Evolutionary conservation across 495 filamentous ascomycete genomes (phyloP), one percentile per base, ranked within the genome.

Genomic region (Thermochaetoides thermophila): DNA sequence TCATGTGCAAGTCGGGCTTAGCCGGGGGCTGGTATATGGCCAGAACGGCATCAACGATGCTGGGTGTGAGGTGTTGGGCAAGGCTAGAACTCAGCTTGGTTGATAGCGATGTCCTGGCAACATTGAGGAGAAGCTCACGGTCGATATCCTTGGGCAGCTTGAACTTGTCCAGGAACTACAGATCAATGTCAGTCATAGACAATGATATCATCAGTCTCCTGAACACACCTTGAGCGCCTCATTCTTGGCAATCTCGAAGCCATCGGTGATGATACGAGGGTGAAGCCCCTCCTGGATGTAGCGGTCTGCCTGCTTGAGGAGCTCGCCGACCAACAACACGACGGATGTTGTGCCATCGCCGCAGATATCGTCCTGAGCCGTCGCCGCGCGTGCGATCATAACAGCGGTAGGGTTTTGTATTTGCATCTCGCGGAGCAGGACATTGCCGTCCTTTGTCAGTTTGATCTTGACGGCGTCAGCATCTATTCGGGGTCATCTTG

Each of bases 331-430:
- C 50, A 94, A 57, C 46, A 99, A 59, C 9, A 99, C 89, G 8
- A 96, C 87, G 28, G 84, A 93, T 21, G 89, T 99, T 43, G 89
- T 99, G 43, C 89, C 89, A 60, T 99, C 89, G 47, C 89, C 89
- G 39, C 82, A 89, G 38, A 99, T 99, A 48, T 99, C 89, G 57
- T 99, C 89, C 57, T 96, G 85, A 38, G 89, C 89, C 7, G 89
- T 99, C 31, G 91, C 89, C 43, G 89, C 91, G 55, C 89, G 72
- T 37, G 91, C 89, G 56, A 99, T 99, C 86, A 99, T 95, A 41
- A 97, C 86, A 35, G 86, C 86, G 25, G 81, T 87, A 20, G 81
- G 81, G 52, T 87, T 86, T 61, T 85, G 81, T 55, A 89, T 70
- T 63, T 87, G 84, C 91, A 99, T 99, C 57, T 99, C 89, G 45